These are phyloP conservation scores for Cladophialophora yegresii DNA, from an alignment of 2,329 filamentous ascomycete genomes.

Conservation along the genomic window DNA sequence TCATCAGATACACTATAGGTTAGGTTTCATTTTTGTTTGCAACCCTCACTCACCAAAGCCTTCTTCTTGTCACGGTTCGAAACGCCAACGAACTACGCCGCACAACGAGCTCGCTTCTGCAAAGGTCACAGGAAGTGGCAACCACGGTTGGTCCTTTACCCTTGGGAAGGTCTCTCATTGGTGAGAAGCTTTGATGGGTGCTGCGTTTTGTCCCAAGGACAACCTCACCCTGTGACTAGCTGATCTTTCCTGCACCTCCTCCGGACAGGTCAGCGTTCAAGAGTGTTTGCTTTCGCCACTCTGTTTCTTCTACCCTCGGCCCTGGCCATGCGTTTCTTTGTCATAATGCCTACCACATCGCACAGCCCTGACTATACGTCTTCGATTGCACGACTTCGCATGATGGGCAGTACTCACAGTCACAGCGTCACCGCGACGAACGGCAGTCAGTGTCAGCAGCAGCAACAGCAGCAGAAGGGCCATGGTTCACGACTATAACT, in stretches of 20 bases:
- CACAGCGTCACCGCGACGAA: conserved; percentile 1
- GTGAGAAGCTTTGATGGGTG: not conserved
- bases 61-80: not conserved
- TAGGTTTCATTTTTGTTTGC: conserved; percentile 4
- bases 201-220: not conserved
- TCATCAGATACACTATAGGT: not conserved
- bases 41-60: conserved; percentile 1
- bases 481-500: not conserved
- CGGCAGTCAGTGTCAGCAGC: not conserved
- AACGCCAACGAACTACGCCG: not conserved
- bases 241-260: not conserved
- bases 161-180: not conserved
- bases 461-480: not conserved
- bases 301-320: not conserved
- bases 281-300: not conserved
- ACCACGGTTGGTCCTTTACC: not conserved
- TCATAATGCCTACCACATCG: not conserved
- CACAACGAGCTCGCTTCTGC: not conserved
- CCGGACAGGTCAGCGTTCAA: not conserved
- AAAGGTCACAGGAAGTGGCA: not conserved
- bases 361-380: not conserved
- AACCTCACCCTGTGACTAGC: not conserved
- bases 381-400: not conserved
- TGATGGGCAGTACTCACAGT: not conserved
- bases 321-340: not conserved